Base-by-base conservation (phyloP, 345 rosid genomes). In the Theobroma cacao region DNA sequence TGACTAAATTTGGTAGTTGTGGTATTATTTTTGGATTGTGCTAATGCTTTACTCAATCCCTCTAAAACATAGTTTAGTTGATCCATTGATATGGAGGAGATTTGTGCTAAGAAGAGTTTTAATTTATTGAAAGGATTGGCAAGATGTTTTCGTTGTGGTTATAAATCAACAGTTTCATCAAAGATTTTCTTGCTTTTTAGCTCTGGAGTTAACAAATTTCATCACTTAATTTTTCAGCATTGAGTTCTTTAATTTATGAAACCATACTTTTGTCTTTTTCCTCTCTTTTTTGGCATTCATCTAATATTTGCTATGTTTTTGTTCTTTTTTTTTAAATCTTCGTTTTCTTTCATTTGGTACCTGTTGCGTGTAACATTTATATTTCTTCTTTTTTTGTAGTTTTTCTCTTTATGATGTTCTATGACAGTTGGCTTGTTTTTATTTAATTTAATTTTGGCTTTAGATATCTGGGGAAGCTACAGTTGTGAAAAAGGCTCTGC, bases 401-500 rank as follows among this genome's bases (percentile, higher is more conserved):
- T 31, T 41, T 36, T 3, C 48, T 0, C 18, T 10, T 30, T 14
- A 10, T 67, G 48, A 67, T 43, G 26, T 45, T 71, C 17, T 52
- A 50, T 41, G 15, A 77, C 43, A 50, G 26, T 65, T 65, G 30
- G 14, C 41, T 61, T 38, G 9, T 75, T 59, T 53, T 30, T 26
- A 4, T 26, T 48, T 31, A 60, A 10, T 22, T 45, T 77, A 55
- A 75, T 61, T 53, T 48, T 68, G 47, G 76, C 65, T 59, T 33
- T 83, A 96, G 99, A 83, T 97, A 78, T 85, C 94, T 68, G 98
- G 99, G 62, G 98, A 97, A 82, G 82, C 90, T 79, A 83, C 83
- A 56, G 81, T 93, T 76, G 95, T 97, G 79, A 94, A 90, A 75
- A 92, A 90, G 88, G 98, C 98, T 76, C 79, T 94, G 70, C 85